Conservation (phyloP, 768 basidiomycete species). For the Tylopilus sp. region DNA sequence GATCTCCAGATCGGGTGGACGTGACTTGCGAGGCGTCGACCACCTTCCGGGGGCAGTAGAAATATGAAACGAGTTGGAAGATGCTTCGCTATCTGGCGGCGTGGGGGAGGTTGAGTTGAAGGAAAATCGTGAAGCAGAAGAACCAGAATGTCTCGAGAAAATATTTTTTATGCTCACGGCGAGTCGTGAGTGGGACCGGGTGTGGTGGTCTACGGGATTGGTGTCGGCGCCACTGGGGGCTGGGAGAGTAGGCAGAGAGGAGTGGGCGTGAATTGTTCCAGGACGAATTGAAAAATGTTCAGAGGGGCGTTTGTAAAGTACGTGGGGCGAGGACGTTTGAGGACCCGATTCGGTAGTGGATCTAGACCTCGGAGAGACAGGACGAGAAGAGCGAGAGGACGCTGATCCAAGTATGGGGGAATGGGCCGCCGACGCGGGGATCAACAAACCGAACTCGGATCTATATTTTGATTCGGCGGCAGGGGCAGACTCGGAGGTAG, state of each 20-base stretch:
- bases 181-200: too few relatives aligned
- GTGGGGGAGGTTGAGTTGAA: conserved; percentile 9
- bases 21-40: conserved; percentile 20
- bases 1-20: conserved; percentile 23
- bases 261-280: conserved; percentile 10
- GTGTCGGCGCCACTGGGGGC: too few relatives aligned
- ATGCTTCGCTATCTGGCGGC: conserved; percentile 11
- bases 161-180: too few relatives aligned
- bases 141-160: conserved; percentile 29
- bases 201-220: too few relatives aligned
- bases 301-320: conserved; percentile 11
- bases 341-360: conserved; percentile 21
- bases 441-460: conserved; percentile 17
- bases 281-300: too few relatives aligned
- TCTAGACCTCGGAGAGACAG: conserved; percentile 11
- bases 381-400: conserved; percentile 15
- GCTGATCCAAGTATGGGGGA: conserved; percentile 14
- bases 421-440: conserved; percentile 1
- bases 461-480: conserved; percentile 8
- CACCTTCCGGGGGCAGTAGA: conserved; percentile 2
- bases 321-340: conserved; percentile 2
- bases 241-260: background rate
- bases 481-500: conserved; percentile 23
- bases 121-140: conserved; percentile 23
- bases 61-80: conserved; percentile 11